Evolutionary conservation across 2,329 filamentous ascomycete species (phyloP), one percentile per base, ranked within the genome.

Genomic region (Xenoacremonium recifei): DNA sequence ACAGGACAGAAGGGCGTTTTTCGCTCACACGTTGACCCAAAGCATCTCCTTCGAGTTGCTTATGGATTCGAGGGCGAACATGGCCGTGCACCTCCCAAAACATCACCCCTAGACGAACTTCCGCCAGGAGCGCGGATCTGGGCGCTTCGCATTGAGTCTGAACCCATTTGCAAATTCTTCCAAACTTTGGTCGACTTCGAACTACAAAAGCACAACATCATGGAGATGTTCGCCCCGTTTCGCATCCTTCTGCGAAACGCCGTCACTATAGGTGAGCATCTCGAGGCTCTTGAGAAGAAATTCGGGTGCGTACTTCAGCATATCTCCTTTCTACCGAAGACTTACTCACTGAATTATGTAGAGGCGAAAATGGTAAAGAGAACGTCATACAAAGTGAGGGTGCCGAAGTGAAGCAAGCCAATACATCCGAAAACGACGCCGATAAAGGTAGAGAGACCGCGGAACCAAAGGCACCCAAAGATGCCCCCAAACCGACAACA

Each of bases 191-290:
- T 32, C 3, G 27, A 16, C 12, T 18, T 34, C 4, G 12, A 32
- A 9, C n/a, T 34, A 9, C 18, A 15, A n/a, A 23, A 31, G n/a
- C 13, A 21, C 11, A 32, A 32, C 15, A 17, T 39, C 13, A 10
- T 39, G 2, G 37, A 39, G 27, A 18, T 39, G 11, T 39, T 32
- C 17, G 25, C 37, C 7, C 37, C 37, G 6, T 39, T 39, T 13
- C 16, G 37, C 2, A 17, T 23, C 4, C 25, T 39, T 7, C 19
- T 39, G 17, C 37, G 20, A 17, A 32, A 39, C 27, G 6, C n/a
- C 2, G 25, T 7, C 3, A 19, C 27, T 17, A 39, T 39, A 15
- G 6, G 37, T 13, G 25, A 16, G 15, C 37, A 39, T 7, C 12
- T 30, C 13, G 23, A 27, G 23, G 7, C 23, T 9, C 23, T 27